Conservation (phyloP, 1,284 basidiomycete species). For the Microbotryomycetes sp. region DNA sequence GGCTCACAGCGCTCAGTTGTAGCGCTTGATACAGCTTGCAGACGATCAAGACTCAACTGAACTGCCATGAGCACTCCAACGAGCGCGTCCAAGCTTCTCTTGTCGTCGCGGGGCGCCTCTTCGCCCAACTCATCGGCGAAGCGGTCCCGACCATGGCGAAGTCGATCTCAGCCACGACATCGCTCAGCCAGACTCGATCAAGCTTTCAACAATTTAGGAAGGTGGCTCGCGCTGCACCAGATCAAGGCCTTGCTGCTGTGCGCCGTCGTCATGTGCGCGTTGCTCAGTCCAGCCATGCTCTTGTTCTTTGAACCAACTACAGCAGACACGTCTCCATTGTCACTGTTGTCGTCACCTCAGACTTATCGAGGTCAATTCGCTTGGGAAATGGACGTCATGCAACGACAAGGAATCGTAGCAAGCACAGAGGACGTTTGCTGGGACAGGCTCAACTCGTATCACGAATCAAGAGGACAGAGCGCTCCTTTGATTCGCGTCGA, state of each 20-base stretch:
- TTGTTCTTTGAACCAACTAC: conserved; percentile 58
- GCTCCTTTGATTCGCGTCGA: conserved; percentile 71
- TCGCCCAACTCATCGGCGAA: not conserved
- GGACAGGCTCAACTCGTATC: conserved; percentile 57
- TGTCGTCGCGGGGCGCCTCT: not conserved
- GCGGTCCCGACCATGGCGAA: not conserved
- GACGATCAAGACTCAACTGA: no score
- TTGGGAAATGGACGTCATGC: conserved; percentile 29
- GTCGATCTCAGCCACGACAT: not conserved
- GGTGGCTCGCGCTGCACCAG: conserved; percentile 62
- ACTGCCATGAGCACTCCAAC: not conserved
- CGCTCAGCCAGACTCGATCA: not conserved
- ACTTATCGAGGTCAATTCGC: conserved; percentile 23
- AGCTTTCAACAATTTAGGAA: not conserved
- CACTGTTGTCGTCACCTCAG: conserved; percentile 14
- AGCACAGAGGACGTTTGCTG: conserved; percentile 37
- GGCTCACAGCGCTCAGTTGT: no score
- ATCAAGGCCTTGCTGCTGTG: conserved; percentile 90
- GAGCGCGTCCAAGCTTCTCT: not conserved
- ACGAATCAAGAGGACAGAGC: conserved; percentile 15
- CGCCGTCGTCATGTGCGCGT: conserved; percentile 87
- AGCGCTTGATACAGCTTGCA: no score
- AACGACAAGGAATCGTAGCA: conserved; percentile 22
- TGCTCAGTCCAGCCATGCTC: conserved; percentile 86
- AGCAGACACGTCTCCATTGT: conserved; percentile 12